A percentile compares a stretch with the other conserved stretches of the same genome.
Evolutionary conservation across 108 stramenopile species (phyloP).

Genomic region (Aurantiochytrium sp.): DNA sequence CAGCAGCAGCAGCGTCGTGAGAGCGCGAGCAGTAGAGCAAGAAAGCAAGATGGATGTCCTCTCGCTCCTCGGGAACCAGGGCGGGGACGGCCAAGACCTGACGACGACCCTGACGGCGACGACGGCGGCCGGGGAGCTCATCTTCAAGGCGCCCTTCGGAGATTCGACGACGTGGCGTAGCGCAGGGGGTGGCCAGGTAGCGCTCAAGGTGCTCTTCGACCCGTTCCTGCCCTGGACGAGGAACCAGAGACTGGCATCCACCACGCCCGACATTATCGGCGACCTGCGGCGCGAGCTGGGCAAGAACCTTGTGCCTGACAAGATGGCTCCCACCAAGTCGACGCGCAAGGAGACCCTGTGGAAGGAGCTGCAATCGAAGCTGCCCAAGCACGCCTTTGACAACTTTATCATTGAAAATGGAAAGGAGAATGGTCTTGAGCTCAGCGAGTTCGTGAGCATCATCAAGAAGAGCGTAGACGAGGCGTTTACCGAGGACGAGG

Average conservation of each 20-base stretch:
- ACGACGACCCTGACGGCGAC: background rate
- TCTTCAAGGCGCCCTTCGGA: background rate
- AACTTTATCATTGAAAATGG: background rate
- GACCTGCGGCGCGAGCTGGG: background rate
- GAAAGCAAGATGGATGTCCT: background rate
- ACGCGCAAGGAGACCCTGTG: background rate
- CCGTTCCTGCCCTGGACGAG: background rate
- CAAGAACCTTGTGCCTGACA: background rate
- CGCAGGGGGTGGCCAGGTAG: background rate
- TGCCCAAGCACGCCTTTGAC: background rate
- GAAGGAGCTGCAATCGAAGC: background rate
- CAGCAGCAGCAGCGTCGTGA: too few relatives aligned
- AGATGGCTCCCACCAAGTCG: background rate
- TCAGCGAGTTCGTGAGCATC: background rate
- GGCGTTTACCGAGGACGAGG: background rate
- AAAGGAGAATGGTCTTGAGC: background rate
- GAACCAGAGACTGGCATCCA: background rate
- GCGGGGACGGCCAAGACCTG: background rate
- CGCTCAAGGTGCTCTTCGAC: background rate
- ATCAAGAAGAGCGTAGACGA: background rate
- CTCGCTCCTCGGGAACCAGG: background rate
- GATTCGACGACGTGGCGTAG: background rate
- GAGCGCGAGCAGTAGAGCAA: too few relatives aligned
- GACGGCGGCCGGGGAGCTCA: background rate
- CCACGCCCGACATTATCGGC: background rate